phyloP scores from a whole-genome alignment of 2,329 filamentous ascomycete species.

The Aspergillus latus region DNA sequence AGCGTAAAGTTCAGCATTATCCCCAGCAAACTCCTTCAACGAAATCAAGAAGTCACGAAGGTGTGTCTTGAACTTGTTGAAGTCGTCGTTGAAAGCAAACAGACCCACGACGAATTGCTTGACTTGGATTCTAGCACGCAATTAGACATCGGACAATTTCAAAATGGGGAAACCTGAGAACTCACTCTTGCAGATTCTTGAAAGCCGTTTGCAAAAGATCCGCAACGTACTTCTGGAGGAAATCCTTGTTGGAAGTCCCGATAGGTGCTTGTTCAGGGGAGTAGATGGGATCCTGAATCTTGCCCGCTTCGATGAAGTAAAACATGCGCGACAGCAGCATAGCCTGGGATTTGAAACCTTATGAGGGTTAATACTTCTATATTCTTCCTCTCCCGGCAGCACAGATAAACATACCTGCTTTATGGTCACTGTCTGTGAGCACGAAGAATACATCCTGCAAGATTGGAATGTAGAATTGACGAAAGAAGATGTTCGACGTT shows the following conservation, averaged over 20 bases:
- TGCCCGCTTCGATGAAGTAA: slow-evolving; percentile 85
- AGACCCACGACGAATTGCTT: slow-evolving; percentile 84
- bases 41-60: slow-evolving; percentile 96
- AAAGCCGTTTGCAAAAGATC: slow-evolving; percentile 86
- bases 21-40: slow-evolving; percentile 92
- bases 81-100: slow-evolving; percentile 82
- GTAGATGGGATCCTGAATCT: slow-evolving; percentile 92
- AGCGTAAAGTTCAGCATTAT: slow-evolving; percentile 89
- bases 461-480: slow-evolving; percentile 93
- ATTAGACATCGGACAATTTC: slow-evolving; percentile 36
- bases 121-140: slow-evolving; percentile 69
- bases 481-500: slow-evolving; percentile 94
- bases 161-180: neutral
- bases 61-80: slow-evolving; percentile 93
- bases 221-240: slow-evolving; percentile 83
- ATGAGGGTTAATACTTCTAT: slow-evolving; percentile 1
- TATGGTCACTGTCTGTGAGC: slow-evolving; percentile 95
- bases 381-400: neutral
- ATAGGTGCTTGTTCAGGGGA: slow-evolving; percentile 74
- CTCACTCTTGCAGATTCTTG: slow-evolving; percentile 85
- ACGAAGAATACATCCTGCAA: slow-evolving; percentile 98
- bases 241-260: slow-evolving; percentile 87
- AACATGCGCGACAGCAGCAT: slow-evolving; percentile 93
- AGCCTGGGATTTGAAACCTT: slow-evolving; percentile 92
- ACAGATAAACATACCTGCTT: slow-evolving; percentile 62